Percentiles rank a stretch among this genome's conserved stretches.
These are phyloP conservation scores for Aspergillus pseudonomiae DNA, from an alignment of 2,329 filamentous ascomycete species.

Conservation along the genomic window DNA sequence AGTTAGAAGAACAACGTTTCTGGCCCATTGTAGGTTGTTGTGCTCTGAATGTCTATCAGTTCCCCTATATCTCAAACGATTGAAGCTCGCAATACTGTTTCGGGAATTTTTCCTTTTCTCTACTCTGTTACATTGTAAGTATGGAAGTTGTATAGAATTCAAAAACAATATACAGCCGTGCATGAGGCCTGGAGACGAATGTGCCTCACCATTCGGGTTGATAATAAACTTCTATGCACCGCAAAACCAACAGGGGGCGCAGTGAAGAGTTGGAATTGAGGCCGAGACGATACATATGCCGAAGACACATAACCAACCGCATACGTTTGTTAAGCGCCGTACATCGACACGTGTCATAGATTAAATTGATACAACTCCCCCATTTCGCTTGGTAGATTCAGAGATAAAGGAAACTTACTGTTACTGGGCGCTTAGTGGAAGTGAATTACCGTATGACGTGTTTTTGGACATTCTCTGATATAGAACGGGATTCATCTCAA, in stretches of 20 bases:
- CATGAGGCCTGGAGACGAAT: not conserved
- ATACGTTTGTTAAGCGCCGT: not conserved
- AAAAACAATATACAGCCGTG: not conserved
- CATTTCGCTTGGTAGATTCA: not conserved
- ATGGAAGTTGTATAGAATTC: not conserved
- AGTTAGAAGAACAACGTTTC: not conserved
- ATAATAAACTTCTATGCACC: not conserved
- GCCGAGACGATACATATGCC: not conserved
- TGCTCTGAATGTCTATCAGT: not conserved
- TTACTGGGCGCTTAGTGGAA: not conserved
- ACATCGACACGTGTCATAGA: not conserved
- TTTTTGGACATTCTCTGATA: not conserved
- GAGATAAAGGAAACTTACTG: not conserved
- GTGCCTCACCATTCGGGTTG: not conserved
- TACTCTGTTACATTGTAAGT: not conserved
- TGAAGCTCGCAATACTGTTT: not conserved
- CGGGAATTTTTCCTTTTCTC: not conserved
- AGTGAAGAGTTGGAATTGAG: not conserved
- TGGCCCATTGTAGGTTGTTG: not conserved
- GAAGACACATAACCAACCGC: not conserved
- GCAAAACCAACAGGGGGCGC: not conserved
- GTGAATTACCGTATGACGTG: not conserved
- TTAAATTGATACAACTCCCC: not conserved
- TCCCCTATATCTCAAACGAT: not conserved
- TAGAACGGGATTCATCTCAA: not conserved